phyloP scores from a whole-genome alignment of 1,139 yeast species.

The Protomyces arabidopsidicola region DNA sequence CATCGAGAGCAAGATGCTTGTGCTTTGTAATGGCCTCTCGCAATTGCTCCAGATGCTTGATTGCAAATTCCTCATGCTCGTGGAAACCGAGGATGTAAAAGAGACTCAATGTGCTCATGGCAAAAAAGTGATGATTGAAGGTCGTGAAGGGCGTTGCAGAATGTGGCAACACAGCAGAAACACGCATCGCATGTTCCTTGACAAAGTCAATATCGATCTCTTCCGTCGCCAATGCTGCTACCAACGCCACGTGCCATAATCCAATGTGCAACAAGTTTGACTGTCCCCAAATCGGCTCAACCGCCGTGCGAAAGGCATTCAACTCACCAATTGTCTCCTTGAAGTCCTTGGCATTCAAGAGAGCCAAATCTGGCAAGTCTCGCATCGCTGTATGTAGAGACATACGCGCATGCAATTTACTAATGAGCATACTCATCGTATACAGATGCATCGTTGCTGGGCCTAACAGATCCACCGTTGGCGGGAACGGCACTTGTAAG shows the following conservation, averaged over 20 bases:
- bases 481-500: conserved; percentile 25
- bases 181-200: conserved; percentile 33
- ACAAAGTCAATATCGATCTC: conserved; percentile 30
- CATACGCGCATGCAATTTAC: background rate
- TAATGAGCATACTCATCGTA: background rate
- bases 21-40: conserved; percentile 26
- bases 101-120: conserved; percentile 32
- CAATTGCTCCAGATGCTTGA: conserved; percentile 20
- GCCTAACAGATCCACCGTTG: conserved; percentile 27
- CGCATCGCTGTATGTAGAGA: background rate
- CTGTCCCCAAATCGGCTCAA: conserved; percentile 34
- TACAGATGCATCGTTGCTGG: background rate
- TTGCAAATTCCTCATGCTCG: conserved; percentile 32
- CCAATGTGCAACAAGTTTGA: conserved; percentile 32
- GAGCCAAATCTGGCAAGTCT: background rate
- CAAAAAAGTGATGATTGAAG: conserved; percentile 33
- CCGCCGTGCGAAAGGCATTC: conserved; percentile 30
- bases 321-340: background rate
- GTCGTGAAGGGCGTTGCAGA: conserved; percentile 32
- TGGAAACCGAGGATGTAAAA: conserved; percentile 31
- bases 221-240: conserved; percentile 29
- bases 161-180: conserved; percentile 29
- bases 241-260: conserved; percentile 33
- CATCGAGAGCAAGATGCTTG: conserved; percentile 22
- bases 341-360: background rate